Evolutionary conservation across 805 yeast genomes (phyloP).

Genomic region (Brettanomyces nanus): DNA sequence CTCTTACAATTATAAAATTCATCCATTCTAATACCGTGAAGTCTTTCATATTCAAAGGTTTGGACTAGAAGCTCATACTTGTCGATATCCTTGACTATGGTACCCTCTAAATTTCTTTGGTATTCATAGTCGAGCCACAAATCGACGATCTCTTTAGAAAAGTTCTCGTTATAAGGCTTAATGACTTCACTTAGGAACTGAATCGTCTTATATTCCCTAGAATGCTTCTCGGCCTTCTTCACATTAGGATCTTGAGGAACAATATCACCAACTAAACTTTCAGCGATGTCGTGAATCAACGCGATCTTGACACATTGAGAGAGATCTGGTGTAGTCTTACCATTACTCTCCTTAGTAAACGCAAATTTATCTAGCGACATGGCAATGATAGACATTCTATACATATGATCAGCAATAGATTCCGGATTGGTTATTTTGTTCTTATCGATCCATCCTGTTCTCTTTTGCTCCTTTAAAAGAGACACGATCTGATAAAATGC

Average conservation of each 20-base stretch:
- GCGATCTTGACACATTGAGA: constrained; percentile 78
- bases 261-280: constrained; percentile 88
- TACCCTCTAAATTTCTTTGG: constrained; percentile 72
- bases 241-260: constrained; percentile 68
- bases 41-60: constrained; percentile 77
- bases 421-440: constrained; percentile 48
- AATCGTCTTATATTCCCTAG: constrained; percentile 71
- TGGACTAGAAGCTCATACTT: constrained; percentile 81
- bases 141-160: constrained; percentile 56
- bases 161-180: constrained; percentile 51
- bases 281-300: constrained; percentile 90
- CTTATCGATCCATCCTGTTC: constrained; percentile 93
- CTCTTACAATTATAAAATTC: constrained; percentile 62
- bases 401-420: constrained; percentile 91
- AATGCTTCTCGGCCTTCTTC: constrained; percentile 72
- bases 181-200: constrained; percentile 54
- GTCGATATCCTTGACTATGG: constrained; percentile 89
- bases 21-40: constrained; percentile 48
- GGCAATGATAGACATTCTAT: constrained; percentile 79
- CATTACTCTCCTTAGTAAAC: constrained; percentile 9
- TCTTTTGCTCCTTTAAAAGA: constrained; percentile 63
- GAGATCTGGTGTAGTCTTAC: constrained; percentile 38
- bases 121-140: constrained; percentile 89
- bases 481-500: constrained; percentile 52
- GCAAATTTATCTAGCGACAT: constrained; percentile 46